Evolutionary conservation across 257 asterid genomes (phyloP), one percentile per base, ranked within the genome.

Genomic region (Solanum virginianum): DNA sequence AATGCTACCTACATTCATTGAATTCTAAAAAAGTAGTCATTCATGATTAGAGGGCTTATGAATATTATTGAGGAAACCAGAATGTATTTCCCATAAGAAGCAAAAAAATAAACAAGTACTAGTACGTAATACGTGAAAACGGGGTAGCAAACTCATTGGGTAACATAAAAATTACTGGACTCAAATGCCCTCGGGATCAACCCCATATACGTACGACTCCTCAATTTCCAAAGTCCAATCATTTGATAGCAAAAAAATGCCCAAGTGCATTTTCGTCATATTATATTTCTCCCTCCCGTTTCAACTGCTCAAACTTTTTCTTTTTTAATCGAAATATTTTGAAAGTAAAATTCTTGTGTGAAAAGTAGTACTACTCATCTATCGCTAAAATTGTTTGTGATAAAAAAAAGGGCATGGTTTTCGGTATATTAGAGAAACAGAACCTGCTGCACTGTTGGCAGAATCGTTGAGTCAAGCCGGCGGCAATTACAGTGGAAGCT

Each of bases 401-500:
- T 16, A 36, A 41, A 26, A 80, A 95, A 5, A 92, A 85, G 15
- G 68, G 32, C 22, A 60, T 60, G 68, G 29, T 60, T 60, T 20
- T 0, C n/a, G 66, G 22, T 20, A 4, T 59, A 59, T 60, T 6
- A 29, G 63, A 54, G 10, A 53, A 90, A 83, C 84, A 83, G 80
- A 80, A 95, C 99, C 99, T 95, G 99, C 99, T 97, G 62, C 99
- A 97, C 89, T 97, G 99, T 71, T 97, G 99, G 89, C 99, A 97
- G 93, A 97, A 97, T 2, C 99, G 94, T 91, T 97, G 99, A 79
- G 99, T 97, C 87, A 95, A 80, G 14, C 99, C 99, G 90, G 95
- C 94, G 65, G 97, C 95, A 85, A 95, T 91, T 87, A 95, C 99
- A 72, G 99, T 95, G 87, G 99, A 86, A 83, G 99, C 94, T 84